A percentile compares a stretch with the other conserved stretches of the same genome.
Conservation (phyloP, 257 asterid genomes). For the Capsicum baccatum region DNA sequence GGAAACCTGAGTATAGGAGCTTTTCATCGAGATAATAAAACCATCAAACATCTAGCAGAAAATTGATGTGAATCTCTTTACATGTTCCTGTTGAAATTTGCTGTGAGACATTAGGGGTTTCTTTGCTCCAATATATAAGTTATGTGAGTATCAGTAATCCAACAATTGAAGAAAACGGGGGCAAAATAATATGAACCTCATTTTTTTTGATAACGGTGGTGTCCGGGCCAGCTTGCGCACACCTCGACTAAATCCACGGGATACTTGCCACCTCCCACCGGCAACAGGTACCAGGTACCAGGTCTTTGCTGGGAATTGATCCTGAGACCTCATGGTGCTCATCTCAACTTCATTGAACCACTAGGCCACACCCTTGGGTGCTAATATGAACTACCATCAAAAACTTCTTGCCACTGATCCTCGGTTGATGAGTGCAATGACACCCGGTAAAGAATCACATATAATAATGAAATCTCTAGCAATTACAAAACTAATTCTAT, state of each 20-base stretch:
- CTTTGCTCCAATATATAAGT: conserved; percentile 45
- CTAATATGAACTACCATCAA: conserved; percentile 31
- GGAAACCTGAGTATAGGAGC: neutral
- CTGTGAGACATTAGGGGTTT: conserved; percentile 41
- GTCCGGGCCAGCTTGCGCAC: too few relatives aligned
- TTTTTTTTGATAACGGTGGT: neutral
- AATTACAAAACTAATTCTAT: neutral
- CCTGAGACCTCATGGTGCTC: too few relatives aligned
- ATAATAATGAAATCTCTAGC: conserved; percentile 29
- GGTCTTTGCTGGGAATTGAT: too few relatives aligned
- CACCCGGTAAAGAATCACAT: conserved; percentile 28
- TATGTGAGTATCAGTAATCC: conserved; percentile 43
- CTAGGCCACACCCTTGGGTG: too few relatives aligned
- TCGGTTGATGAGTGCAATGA: conserved; percentile 31
- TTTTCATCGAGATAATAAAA: neutral
- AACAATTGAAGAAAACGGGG: conserved; percentile 40
- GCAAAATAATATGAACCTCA: conserved; percentile 32
- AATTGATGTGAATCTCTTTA: conserved; percentile 46
- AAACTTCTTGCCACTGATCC: conserved; percentile 40
- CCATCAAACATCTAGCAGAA: conserved; percentile 28
- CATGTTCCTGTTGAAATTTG: conserved; percentile 58
- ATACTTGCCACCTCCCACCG: too few relatives aligned
- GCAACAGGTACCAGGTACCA: too few relatives aligned
- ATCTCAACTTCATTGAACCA: too few relatives aligned
- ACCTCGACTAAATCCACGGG: too few relatives aligned